phyloP scores from a whole-genome alignment of 805 yeast genomes.

The Metschnikowia lunata region DNA sequence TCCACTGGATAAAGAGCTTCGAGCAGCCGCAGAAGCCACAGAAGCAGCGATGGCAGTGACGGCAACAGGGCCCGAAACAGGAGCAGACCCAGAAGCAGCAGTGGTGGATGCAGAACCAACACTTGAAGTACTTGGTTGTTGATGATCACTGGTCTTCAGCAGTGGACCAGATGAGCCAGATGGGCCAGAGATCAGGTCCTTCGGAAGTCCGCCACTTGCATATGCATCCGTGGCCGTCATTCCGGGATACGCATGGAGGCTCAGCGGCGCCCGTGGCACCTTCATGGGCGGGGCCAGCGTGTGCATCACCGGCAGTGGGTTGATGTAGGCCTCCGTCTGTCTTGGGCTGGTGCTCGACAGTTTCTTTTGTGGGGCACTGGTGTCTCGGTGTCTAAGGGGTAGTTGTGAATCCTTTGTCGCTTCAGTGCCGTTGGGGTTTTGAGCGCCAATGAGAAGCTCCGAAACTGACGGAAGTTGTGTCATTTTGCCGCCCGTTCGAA shows the following conservation, averaged over 20 bases:
- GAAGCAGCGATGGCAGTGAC: background rate
- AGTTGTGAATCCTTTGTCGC: slow-evolving; percentile 1
- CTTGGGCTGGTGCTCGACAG: slow-evolving; percentile 10
- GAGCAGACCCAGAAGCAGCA: too few relatives aligned
- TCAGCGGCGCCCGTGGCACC: background rate
- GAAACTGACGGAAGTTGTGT: slow-evolving; percentile 20
- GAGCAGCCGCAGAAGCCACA: background rate
- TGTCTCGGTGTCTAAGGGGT: slow-evolving; percentile 1
- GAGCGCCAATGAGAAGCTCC: slow-evolving; percentile 19
- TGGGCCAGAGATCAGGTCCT: too few relatives aligned
- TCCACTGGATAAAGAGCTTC: slow-evolving; percentile 3
- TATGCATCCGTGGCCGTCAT: background rate
- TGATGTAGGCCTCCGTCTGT: slow-evolving; percentile 4
- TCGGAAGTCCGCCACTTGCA: background rate
- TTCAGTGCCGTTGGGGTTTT: slow-evolving; percentile 3
- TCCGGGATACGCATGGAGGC: slow-evolving; percentile 1
- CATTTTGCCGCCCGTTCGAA: slow-evolving; percentile 4
- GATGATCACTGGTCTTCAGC: too few relatives aligned
- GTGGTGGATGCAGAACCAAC: too few relatives aligned
- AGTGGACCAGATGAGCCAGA: too few relatives aligned
- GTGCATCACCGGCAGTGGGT: background rate
- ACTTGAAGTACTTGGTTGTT: too few relatives aligned
- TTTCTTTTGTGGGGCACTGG: background rate
- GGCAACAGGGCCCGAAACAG: background rate
- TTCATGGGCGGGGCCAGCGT: background rate